These are phyloP conservation scores for Barbatosphaeria neglecta DNA, from an alignment of 495 filamentous ascomycete genomes.

Conservation along the genomic window DNA sequence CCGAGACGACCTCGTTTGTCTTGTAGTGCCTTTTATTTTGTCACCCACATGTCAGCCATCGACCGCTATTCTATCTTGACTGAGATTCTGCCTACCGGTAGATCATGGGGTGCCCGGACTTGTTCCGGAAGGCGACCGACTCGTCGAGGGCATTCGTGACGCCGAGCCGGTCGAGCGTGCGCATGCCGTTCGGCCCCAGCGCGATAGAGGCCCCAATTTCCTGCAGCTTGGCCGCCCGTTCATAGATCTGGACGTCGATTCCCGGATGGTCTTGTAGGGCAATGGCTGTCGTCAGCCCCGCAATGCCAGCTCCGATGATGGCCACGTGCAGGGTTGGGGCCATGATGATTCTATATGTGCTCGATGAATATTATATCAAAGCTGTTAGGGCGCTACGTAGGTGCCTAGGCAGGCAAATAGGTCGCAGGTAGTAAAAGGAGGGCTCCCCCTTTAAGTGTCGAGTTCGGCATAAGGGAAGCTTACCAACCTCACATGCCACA, in stretches of 20 bases:
- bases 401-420: too few relatives aligned
- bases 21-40: constrained; percentile 12
- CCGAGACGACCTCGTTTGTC: constrained; percentile 32
- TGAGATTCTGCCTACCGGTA: constrained; percentile 10
- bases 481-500: too few relatives aligned
- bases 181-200: constrained; percentile 39
- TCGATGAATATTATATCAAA: too few relatives aligned
- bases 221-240: constrained; percentile 29
- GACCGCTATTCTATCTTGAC: not conserved
- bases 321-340: constrained; percentile 20
- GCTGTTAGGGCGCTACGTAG: too few relatives aligned
- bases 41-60: constrained; percentile 4
- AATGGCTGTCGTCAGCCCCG: constrained; percentile 34
- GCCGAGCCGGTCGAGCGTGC: constrained; percentile 34
- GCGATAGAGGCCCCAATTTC: constrained; percentile 41
- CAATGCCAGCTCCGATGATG: constrained; percentile 38
- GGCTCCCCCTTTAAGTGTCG: too few relatives aligned
- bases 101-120: constrained; percentile 17
- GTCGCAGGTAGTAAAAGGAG: too few relatives aligned
- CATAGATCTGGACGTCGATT: constrained; percentile 32
- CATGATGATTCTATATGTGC: too few relatives aligned
- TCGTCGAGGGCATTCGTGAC: constrained; percentile 27
- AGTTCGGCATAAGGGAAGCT: too few relatives aligned
- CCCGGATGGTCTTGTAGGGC: constrained; percentile 23
- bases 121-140: constrained; percentile 27